Base-by-base conservation (phyloP, 768 basidiomycete species). In the Lentinula sp. region DNA sequence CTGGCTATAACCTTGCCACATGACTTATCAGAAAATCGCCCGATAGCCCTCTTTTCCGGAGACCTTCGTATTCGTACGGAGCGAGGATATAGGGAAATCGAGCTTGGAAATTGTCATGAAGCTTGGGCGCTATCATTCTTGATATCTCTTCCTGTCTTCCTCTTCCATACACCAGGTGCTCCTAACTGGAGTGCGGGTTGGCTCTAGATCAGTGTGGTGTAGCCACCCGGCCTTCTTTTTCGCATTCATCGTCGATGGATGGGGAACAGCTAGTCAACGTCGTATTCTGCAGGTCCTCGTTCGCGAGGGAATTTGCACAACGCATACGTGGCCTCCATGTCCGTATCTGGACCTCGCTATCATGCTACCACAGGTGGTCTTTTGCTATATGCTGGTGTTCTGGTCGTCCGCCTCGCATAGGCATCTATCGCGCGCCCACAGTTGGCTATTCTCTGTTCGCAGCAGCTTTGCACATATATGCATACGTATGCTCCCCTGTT, bases 21-120 rank as follows among this genome's bases (percentile, higher is more conserved):
- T 80, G 79, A 72, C 84, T 81, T 82, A 89, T 85, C 85, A 87
- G 86, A 86, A 81, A 89, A 73, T 64, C 76, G 74, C 68, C 74
- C 63, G 64, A 66, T 69, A 48, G 65, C 28, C 65, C 62, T 65
- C 62, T 66, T 64, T 64, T 72, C 76, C 77, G 63, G 80, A 80
- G 81, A 84, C 76, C 75, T 72, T 75, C 62, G 64, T 39, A 59
- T 56, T 63, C 65, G 68, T 71, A 66, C 63, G 63, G 66, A 77
- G 75, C 73, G 76, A 66, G 71, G 66, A 67, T 64, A 66, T 56
- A 61, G 51, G 37, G 41, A 65, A 68, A 48, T 54, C 51, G 60
- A 76, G 73, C 76, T 81, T 85, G 80, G 79, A 81, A 85, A 53
- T 79, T 78, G 82, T 76, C 73, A 81, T 74, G 81, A 81, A 76